These are phyloP conservation scores for Thermothelomyces thermophilus DNA, from an alignment of 2,329 filamentous ascomycete species.

Conservation along the genomic window DNA sequence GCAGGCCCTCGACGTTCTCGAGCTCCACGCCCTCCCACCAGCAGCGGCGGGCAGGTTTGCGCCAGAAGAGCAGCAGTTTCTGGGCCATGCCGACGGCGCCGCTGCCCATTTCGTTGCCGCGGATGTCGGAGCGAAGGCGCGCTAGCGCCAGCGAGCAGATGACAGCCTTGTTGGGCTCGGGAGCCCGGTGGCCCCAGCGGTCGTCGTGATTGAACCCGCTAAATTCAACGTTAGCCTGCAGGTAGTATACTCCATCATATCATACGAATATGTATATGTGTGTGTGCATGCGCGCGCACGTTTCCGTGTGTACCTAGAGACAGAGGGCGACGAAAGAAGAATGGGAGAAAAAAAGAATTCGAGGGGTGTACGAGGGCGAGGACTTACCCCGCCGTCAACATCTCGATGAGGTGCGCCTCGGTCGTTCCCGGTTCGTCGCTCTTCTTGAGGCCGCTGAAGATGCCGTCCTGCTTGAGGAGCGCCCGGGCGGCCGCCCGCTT, in stretches of 20 bases:
- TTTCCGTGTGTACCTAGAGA: too few species aligned
- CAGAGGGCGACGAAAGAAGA: too few species aligned
- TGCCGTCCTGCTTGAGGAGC: constrained; percentile 83
- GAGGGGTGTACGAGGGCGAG: not conserved
- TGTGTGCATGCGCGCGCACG: too few species aligned
- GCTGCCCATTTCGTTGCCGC: constrained; percentile 66
- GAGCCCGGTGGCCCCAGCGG: constrained; percentile 91
- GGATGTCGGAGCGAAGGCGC: constrained; percentile 84
- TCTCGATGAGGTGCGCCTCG: constrained; percentile 97
- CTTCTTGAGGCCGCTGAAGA: constrained; percentile 90
- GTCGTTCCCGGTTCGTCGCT: constrained; percentile 95
- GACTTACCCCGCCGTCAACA: constrained; percentile 92
- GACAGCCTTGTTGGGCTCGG: constrained; percentile 95
- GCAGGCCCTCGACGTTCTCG: constrained; percentile 79
- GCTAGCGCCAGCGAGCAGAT: constrained; percentile 95
- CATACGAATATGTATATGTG: too few species aligned
- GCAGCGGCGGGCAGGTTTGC: constrained; percentile 90
- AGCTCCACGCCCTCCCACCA: constrained; percentile 99
- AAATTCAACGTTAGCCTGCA: constrained; percentile 5
- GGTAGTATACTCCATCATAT: too few species aligned
- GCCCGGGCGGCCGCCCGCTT: constrained; percentile 86
- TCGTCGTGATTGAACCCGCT: constrained; percentile 97
- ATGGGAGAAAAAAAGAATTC: not conserved
- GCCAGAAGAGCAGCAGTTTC: constrained; percentile 95
- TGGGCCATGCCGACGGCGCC: constrained; percentile 96